Evolutionary conservation across 805 yeast species (phyloP), one percentile per base, ranked within the genome.

Genomic region (Wickerhamomyces rabaulensis): DNA sequence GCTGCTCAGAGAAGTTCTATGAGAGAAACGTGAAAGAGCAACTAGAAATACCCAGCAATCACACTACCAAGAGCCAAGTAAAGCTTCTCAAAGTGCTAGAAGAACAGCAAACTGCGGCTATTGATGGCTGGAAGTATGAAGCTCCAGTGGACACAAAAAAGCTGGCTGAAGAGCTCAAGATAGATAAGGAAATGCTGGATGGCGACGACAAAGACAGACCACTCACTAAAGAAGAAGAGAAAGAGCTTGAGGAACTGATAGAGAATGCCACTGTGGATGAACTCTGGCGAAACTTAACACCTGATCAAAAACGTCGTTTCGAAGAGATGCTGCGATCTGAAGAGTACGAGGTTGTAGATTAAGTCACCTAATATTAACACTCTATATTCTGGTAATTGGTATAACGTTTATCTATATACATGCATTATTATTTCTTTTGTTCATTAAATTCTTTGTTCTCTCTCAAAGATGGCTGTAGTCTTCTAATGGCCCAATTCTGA

Each of bases 401-500:
- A 3, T 13, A 27, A 27, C 31, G 13, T 27, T 4, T 27, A 7
- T 27, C n/a, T 13, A 33, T 33, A 33, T 33, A 33, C 36, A 16
- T 39, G 23, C 20, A 16, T 19, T 12, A 27, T 27, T n/a, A 13
- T 42, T 26, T 22, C 36, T 42, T 40, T 9, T 41, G 42, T 8
- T 40, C 35, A 10, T 29, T 27, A n/a, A 39, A 16, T 10, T 21
- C 19, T 38, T 57, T 53, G 37, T 53, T 49, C 9, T 65, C 66
- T 27, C 60, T 59, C 31, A 68, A 52, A 42, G 63, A 66, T 10
- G 70, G 71, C 61, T 87, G 95, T 41, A 82, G 73, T 55, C 89
- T 73, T 60, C 77, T 79, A 35, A 86, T 76, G 2, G 95, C 95
- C 94, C 95, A 87, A 60, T 87, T 87, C 58, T 80, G 68, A 2